Evolutionary conservation across 306 rosid genomes (phyloP).

Genomic region (Glycine latifolia): DNA sequence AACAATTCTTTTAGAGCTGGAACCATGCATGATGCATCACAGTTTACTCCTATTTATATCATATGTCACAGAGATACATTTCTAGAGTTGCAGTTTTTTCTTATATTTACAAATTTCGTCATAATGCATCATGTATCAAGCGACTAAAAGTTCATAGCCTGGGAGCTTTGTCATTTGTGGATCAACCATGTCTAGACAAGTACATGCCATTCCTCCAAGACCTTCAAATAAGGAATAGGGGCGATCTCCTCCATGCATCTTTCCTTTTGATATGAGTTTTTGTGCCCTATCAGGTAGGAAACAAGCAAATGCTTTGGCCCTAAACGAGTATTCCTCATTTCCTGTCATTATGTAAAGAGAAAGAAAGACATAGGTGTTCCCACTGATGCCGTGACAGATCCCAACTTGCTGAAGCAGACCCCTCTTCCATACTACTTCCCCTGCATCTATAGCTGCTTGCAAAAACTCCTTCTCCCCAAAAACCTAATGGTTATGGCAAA

Average conservation of each 20-base stretch:
- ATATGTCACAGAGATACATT: constrained; percentile 7
- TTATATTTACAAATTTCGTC: background rate
- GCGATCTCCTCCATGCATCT: constrained; percentile 85
- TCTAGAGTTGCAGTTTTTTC: background rate
- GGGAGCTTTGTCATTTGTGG: constrained; percentile 76
- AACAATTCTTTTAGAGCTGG: background rate
- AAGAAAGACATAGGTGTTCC: constrained; percentile 84
- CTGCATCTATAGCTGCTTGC: constrained; percentile 79
- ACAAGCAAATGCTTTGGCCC: constrained; percentile 83
- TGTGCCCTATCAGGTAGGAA: constrained; percentile 71
- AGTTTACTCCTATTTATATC: constrained; percentile 3
- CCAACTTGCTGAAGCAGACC: constrained; percentile 89
- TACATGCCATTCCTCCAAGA: constrained; percentile 77
- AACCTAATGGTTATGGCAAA: constrained; percentile 55
- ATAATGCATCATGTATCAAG: constrained; percentile 15
- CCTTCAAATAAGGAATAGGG: constrained; percentile 84
- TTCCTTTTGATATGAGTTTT: constrained; percentile 64
- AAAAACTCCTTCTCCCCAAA: constrained; percentile 69
- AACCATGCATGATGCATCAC: background rate
- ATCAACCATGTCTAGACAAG: constrained; percentile 74
- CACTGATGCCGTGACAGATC: constrained; percentile 83
- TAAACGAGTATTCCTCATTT: constrained; percentile 63
- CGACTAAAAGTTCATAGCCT: constrained; percentile 67
- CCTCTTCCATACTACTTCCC: constrained; percentile 77
- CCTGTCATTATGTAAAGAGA: constrained; percentile 77